A percentile compares a stretch with the other conserved stretches of the same genome.
phyloP scores from a whole-genome alignment of 163 green algal genomes.

The Chlamydomonas reinhardtii region DNA sequence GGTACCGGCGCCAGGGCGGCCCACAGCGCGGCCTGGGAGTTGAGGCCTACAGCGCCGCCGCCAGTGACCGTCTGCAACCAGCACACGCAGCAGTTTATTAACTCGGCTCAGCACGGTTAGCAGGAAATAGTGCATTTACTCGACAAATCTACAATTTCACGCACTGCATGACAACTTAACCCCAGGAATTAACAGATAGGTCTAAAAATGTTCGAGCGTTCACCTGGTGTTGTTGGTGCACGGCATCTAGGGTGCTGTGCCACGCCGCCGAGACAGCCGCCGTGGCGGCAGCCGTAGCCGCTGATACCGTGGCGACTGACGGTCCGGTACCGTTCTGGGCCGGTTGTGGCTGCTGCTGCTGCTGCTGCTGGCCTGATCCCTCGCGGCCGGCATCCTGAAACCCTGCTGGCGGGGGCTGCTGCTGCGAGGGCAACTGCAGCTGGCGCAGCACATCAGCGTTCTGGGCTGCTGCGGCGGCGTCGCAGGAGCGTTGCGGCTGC shows the following conservation, averaged over 20 bases:
- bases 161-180: no score
- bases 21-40: neutral
- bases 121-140: no score
- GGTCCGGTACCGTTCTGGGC: neutral
- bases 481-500: no score
- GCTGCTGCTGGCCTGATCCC: neutral
- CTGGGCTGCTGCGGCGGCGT: no score
- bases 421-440: constrained; percentile 25
- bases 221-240: no score
- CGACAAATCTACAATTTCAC: no score
- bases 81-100: no score
- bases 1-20: constrained; percentile 12
- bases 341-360: neutral
- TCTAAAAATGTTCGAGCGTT: no score
- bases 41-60: neutral
- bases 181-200: no score
- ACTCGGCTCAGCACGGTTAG: no score
- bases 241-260: neutral
- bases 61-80: neutral
- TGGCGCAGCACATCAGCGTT: neutral
- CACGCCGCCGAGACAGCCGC: neutral
- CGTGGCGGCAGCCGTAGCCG: neutral
- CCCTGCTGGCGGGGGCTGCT: constrained; percentile 21
- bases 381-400: neutral
- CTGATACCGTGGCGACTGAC: neutral